These are phyloP conservation scores for Posidonia oceanica DNA, from an alignment of 116 monocot species.

Conservation along the genomic window DNA sequence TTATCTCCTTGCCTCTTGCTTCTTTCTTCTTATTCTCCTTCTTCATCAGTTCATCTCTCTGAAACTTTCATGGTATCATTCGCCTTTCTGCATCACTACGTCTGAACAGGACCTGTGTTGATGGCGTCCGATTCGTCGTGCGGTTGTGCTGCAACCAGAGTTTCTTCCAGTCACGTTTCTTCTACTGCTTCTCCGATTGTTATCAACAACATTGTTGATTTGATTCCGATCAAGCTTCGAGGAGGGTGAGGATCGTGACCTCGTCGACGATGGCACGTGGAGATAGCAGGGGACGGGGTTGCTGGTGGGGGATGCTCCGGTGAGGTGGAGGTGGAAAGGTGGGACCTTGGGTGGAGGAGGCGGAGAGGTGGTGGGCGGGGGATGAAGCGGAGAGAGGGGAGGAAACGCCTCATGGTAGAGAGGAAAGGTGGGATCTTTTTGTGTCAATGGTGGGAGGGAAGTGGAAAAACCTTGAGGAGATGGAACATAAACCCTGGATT, in stretches of 20 bases:
- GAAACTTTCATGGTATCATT: too few species aligned
- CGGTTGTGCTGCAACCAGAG: too few species aligned
- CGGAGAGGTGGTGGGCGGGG: background rate
- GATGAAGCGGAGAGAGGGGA: background rate
- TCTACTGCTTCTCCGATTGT: too few species aligned
- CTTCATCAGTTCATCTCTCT: too few species aligned
- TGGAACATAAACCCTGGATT: background rate
- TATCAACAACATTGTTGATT: too few species aligned
- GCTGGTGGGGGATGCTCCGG: background rate
- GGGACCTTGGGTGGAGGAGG: background rate
- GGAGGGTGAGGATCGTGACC: slow-evolving; percentile 67
- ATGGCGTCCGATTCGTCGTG: too few species aligned
- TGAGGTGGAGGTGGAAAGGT: slow-evolving; percentile 1
- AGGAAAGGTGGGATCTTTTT: background rate
- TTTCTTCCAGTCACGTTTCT: too few species aligned
- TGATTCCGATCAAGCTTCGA: too few species aligned
- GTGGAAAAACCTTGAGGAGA: background rate
- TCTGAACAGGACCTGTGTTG: too few species aligned
- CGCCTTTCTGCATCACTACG: too few species aligned
- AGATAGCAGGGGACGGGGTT: slow-evolving; percentile 29
- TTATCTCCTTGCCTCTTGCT: too few species aligned
- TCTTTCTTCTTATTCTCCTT: too few species aligned
- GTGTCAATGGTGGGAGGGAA: background rate
- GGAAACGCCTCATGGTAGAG: background rate
- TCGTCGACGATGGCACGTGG: slow-evolving; percentile 78